Conservation (phyloP, 306 rosid species). For the Lathyrus oleraceus region DNA sequence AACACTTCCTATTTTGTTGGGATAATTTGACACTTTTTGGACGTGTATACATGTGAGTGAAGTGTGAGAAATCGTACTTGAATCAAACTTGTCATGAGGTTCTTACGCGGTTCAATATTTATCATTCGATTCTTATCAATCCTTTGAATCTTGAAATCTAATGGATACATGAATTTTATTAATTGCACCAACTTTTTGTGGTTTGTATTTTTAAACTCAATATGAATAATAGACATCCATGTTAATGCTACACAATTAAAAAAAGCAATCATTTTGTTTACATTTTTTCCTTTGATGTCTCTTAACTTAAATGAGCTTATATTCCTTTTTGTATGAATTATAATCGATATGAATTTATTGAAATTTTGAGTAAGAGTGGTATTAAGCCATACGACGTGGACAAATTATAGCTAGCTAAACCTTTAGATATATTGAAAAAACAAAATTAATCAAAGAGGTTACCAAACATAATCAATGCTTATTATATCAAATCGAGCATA, state of each 20-base stretch:
- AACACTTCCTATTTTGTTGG: conserved; percentile 35
- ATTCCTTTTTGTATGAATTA: background rate
- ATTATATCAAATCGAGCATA: background rate
- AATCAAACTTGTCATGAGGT: background rate
- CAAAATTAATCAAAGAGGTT: background rate
- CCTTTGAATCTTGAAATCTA: background rate
- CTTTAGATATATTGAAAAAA: background rate
- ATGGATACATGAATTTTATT: background rate
- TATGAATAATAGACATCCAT: background rate
- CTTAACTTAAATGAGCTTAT: background rate
- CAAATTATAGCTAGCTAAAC: background rate
- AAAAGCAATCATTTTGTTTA: background rate
- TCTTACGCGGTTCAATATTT: conserved; percentile 20
- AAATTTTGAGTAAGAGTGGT: background rate
- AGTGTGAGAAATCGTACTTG: background rate
- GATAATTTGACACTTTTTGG: conserved; percentile 15
- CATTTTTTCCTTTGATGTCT: background rate
- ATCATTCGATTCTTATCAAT: background rate
- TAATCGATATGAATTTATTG: background rate
- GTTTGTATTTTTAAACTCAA: background rate
- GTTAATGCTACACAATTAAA: background rate
- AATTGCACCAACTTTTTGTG: background rate
- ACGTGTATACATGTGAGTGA: conserved; percentile 21
- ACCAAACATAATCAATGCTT: background rate
- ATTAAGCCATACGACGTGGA: background rate